These are phyloP conservation scores for Beauveria brongniartii DNA, from an alignment of 2,329 filamentous ascomycete species.

Conservation along the genomic window DNA sequence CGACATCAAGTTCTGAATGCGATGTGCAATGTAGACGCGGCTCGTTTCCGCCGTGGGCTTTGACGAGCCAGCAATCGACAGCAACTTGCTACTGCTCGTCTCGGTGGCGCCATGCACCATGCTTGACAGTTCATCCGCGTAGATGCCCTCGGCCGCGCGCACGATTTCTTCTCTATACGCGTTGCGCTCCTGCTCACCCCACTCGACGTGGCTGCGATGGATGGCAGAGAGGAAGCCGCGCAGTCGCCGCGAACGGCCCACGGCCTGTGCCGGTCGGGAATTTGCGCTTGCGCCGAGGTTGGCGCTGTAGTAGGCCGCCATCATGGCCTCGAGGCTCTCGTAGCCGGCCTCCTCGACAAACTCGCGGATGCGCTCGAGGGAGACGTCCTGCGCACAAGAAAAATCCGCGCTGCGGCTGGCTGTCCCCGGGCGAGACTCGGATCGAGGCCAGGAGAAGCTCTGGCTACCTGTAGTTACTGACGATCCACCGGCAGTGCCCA, in stretches of 20 bases:
- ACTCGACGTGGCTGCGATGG: constrained; percentile 4
- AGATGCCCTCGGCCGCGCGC: constrained; percentile 8
- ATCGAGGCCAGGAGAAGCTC: not conserved
- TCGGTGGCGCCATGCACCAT: not conserved
- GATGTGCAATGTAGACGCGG: constrained; percentile 5
- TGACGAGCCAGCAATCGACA: not conserved
- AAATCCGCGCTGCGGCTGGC: not conserved
- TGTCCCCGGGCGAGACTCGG: not conserved
- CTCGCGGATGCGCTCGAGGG: not conserved
- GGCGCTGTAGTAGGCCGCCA: constrained; percentile 3
- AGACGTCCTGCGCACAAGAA: not conserved
- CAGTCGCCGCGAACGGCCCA: not conserved
- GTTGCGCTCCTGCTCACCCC: constrained; percentile 9
- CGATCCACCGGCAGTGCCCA: not conserved
- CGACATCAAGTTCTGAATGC: not conserved
- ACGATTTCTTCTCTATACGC: constrained; percentile 11
- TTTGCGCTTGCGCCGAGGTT: not conserved
- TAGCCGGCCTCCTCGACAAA: constrained; percentile 8
- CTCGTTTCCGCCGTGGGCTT: constrained; percentile 3
- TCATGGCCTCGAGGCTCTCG: constrained; percentile 4
- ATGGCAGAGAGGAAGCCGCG: constrained; percentile 5
- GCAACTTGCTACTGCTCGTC: not conserved
- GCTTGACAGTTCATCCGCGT: constrained; percentile 1
- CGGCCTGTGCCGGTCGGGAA: not conserved
- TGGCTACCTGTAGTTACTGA: not conserved